Evolutionary conservation across 345 rosid species (phyloP).

Genomic region (Camelina laxa): DNA sequence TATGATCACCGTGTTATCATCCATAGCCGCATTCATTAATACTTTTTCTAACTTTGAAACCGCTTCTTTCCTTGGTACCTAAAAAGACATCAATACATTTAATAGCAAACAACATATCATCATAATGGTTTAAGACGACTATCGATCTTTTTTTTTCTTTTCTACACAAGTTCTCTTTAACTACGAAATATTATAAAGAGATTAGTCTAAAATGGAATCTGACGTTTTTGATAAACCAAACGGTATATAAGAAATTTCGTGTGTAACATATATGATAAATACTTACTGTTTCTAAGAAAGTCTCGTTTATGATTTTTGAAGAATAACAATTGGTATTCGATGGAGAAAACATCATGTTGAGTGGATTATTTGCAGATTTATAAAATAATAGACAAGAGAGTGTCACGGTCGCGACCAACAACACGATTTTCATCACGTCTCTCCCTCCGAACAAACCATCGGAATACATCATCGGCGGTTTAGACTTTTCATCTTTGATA

Average conservation of each 20-base stretch:
- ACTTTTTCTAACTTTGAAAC: conserved; percentile 38
- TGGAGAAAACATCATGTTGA: conserved; percentile 34
- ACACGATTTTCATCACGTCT: conserved; percentile 32
- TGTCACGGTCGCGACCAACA: conserved; percentile 34
- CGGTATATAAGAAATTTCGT: background rate
- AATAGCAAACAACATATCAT: conserved; percentile 5
- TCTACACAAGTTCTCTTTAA: background rate
- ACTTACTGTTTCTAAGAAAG: conserved; percentile 32
- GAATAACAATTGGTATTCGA: conserved; percentile 24
- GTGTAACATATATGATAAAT: background rate
- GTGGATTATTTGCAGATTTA: conserved; percentile 33
- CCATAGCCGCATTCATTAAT: conserved; percentile 39
- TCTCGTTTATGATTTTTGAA: conserved; percentile 21
- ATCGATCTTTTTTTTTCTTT: background rate
- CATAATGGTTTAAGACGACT: conserved; percentile 1
- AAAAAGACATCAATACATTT: background rate
- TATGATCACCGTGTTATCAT: conserved; percentile 60
- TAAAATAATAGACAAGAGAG: conserved; percentile 38
- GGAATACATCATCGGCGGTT: conserved; percentile 14
- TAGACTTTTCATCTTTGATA: conserved; percentile 19
- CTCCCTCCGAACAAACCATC: conserved; percentile 27
- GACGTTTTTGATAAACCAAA: background rate
- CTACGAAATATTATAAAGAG: background rate
- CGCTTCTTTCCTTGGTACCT: conserved; percentile 32
- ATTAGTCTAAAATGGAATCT: background rate